Base-by-base conservation (phyloP, 1,284 basidiomycete species). In the Cerrena zonata region DNA sequence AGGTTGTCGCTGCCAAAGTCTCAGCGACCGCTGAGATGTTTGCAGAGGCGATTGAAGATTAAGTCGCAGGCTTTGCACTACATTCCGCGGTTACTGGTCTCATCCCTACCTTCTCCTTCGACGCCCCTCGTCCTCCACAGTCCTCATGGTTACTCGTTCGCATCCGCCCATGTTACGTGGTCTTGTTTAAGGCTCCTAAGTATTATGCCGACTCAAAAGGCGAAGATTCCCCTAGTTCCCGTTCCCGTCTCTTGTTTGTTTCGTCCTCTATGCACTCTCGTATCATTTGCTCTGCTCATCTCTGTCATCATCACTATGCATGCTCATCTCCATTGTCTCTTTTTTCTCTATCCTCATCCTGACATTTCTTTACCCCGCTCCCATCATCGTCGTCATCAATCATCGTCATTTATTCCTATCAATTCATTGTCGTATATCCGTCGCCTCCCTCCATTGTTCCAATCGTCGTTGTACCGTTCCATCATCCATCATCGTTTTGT, bases 1-100 rank as follows among this genome's bases (percentile, higher is more conserved):
- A 77, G 59, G 69, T 57, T 15, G 25, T 23, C 24, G 49, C 44
- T 38, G 55, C 58, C 38, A 58, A 57, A 12, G 53, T 56, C 4
- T 58, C 59, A 19, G 65, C 68, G 37, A 64, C 71, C 3, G 34
- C 27, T 10, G 23, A 41, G 4, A 38, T 25, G 11, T 80, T 88
- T 52, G 71, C 72, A 36, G 80, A 74, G 47, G 81, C 84, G 43
- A 76, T 74, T 61, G 75, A 83, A 62, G 68, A 73, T 56, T 84
- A 57, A 62, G 26, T 7, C 4, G n/a, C 26, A 15, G 15, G 21
- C 38, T 50, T 24, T n/a, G n/a, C n/a, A n/a, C n/a, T n/a, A n/a
- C n/a, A n/a, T n/a, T n/a, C n/a, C n/a, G n/a, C n/a, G n/a, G n/a
- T n/a, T n/a, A n/a, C n/a, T n/a, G n/a, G n/a, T n/a, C n/a, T n/a